Base-by-base conservation (phyloP, 2,329 filamentous ascomycete species). In the Colletotrichum paranaense region DNA sequence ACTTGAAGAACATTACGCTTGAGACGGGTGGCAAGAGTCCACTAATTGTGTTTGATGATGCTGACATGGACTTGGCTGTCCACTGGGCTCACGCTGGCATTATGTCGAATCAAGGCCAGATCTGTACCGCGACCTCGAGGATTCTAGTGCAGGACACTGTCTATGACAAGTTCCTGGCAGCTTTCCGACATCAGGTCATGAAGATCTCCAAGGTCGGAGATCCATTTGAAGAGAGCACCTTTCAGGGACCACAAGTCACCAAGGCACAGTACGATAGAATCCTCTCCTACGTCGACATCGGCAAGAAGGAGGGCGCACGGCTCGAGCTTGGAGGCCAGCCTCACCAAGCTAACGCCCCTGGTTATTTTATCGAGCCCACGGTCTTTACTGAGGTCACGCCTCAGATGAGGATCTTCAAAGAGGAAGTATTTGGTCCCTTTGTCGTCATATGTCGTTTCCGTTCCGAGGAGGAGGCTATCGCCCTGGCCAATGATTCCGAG, bases 241-340 rank as follows among this genome's bases (percentile, higher is more conserved):
- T 89, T 83, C 92, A 93, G 80, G 92, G 92, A 0, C 92, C 92
- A 0, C 91, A 93, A 78, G 88, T 93, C 72, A 91, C 90, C 5
- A 89, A 89, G 78, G 80, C 85, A 19, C 92, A 94, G 77, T 91
- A 89, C 76, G 91, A 93, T 60, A 85, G 89, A 30, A 87, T 95
- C 3, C 84, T 94, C 35, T 87, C 86, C 1, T 94, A 92, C 79
- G 89, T 94, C 62, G 86, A 92, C 72, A 78, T 85, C n/a, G 92
- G 91, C 12, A 90, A 91, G 78, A 84, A 85, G 2, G 89, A 91
- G 77, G 92, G 91, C 19, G 89, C 90, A 0, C 90, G 83, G 0
- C 83, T 93, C 9, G 77, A 76, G 5, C 69, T 78, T 0, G 83
- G 83, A 67, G 83, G 83, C 57, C 91, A 76, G 26, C 71, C 75